A percentile compares a stretch with the other conserved stretches of the same genome.
Conservation (phyloP, 192 early-diverging fungal species). For the Backusella luteola region DNA sequence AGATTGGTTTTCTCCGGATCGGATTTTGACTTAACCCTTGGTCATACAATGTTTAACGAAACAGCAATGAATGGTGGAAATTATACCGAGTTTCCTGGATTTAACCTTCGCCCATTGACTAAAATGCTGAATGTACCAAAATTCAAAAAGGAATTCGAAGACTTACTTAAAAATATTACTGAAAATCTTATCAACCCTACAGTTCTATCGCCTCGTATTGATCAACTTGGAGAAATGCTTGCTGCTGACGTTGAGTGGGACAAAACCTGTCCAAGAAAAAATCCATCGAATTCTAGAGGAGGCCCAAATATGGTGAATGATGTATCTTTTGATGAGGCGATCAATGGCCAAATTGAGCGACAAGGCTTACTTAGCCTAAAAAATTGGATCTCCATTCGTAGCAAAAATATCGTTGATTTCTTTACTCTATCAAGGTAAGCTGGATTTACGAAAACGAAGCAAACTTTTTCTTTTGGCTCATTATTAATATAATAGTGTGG, state of each 20-base stretch:
- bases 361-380: not conserved
- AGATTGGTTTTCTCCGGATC: constrained; percentile 2
- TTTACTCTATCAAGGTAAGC: not conserved
- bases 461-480: not conserved
- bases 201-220: not conserved
- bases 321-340: not conserved
- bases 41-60: not conserved
- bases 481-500: not conserved
- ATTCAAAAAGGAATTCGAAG: constrained; percentile 9
- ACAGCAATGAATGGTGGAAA: not conserved
- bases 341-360: not conserved
- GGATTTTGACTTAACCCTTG: constrained; percentile 22
- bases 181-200: not conserved
- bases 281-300: not conserved
- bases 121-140: constrained; percentile 8
- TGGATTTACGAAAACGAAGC: not conserved
- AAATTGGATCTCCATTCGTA: not conserved
- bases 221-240: constrained; percentile 2
- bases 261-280: not conserved
- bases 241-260: constrained; percentile 6
- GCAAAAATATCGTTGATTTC: not conserved
- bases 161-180: not conserved
- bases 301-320: not conserved
- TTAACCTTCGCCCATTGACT: not conserved
- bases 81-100: constrained; percentile 21